Base-by-base conservation (phyloP, 2,329 filamentous ascomycete genomes). In the Trichoderma endophyticum region DNA sequence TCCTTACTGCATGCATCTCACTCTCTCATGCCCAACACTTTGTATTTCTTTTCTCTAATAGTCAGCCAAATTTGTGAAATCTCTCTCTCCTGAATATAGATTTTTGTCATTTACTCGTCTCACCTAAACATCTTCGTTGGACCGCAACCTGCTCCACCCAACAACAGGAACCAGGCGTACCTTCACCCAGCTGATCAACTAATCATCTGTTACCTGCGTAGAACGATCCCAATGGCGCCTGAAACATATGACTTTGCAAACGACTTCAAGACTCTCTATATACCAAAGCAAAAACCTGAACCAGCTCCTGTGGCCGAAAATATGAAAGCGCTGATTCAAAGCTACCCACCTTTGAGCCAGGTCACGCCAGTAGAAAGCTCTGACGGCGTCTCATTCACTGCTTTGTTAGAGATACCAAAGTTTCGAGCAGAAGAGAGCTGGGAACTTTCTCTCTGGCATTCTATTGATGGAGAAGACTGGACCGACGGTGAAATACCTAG, bases 401-500 rank as follows among this genome's bases (percentile, higher is more conserved):
- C 92, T 7, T 81, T 95, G 14, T 84, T 97, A 36, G 90, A 95
- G 75, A 88, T 91, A 56, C 88, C 88, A 54, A 81, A 80, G 26
- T 84, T 83, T 43, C 86, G 86, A 61, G 84, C 85, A 8, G 82
- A 87, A 18, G 83, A 89, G 73, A 77, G 85, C 24, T 96, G 93
- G 91, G 87, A 96, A 76, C 88, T 94, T 36, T 88, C 88, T 18
- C 81, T 97, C 8, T 97, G 94, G 93, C 89, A 93, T 71, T 86
- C 86, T 4, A 74, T 77, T 74, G 90, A 92, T 75, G 87, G 88
- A 66, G 79, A 82, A 30, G 84, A 85, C 75, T 84, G 87, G 89
- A 73, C 82, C 81, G 83, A 95, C 85, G 87, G 83, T 21, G 71
- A 73, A 1, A 76, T 89, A 34, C 60, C 61, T 3, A 75, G 79